These are phyloP conservation scores for Xylaria sp. DNA, from an alignment of 2,329 filamentous ascomycete species.

Conservation along the genomic window DNA sequence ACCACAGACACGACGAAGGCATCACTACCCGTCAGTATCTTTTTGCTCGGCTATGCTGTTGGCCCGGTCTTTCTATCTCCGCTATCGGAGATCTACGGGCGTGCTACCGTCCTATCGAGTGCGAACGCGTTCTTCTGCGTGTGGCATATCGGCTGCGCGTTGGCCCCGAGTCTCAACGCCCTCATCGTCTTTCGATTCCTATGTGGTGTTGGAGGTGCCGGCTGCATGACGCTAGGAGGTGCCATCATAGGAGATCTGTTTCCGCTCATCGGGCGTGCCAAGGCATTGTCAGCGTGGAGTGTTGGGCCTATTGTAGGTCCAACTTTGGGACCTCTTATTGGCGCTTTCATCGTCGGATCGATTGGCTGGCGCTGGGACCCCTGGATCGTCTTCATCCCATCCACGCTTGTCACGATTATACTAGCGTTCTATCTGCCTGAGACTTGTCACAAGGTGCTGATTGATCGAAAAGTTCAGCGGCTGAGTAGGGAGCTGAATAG, in stretches of 20 bases:
- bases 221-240: constrained; percentile 64
- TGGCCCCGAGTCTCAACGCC: constrained; percentile 62
- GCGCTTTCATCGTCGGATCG: constrained; percentile 60
- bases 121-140: constrained; percentile 70
- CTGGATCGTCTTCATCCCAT: constrained; percentile 63
- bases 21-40: constrained; percentile 69
- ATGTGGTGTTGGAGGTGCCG: constrained; percentile 67
- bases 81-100: constrained; percentile 72
- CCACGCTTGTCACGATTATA: constrained; percentile 49
- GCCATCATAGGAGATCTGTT: constrained; percentile 67
- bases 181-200: constrained; percentile 70
- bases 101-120: constrained; percentile 63
- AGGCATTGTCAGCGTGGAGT: constrained; percentile 62
- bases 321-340: constrained; percentile 58
- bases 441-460: constrained; percentile 62
- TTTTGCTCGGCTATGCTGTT: constrained; percentile 67
- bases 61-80: constrained; percentile 68
- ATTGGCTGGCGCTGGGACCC: constrained; percentile 64
- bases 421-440: constrained; percentile 57
- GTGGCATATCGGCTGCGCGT: constrained; percentile 72
- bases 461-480: constrained; percentile 58
- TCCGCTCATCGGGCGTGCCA: constrained; percentile 57
- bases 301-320: constrained; percentile 59
- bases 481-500: constrained; percentile 59
- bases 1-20: constrained; percentile 55